These are phyloP conservation scores for Daldinia decipiens DNA, from an alignment of 495 filamentous ascomycete species.

Conservation along the genomic window DNA sequence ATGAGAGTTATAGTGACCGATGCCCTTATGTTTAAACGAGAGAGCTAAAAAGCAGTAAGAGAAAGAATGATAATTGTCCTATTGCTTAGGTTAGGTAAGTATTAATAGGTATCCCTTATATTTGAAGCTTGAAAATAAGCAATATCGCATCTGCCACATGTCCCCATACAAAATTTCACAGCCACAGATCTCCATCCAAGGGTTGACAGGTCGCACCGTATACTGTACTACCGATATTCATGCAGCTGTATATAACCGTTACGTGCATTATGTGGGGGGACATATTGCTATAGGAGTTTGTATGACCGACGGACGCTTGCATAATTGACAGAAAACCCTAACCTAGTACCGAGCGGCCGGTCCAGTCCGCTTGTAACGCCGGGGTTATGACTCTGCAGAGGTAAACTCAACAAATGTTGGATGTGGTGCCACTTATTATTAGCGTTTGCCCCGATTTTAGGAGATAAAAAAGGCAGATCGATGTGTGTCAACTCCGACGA, in stretches of 20 bases:
- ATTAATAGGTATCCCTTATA: background rate
- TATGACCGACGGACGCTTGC: background rate
- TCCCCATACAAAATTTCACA: background rate
- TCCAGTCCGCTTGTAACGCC: constrained; percentile 21
- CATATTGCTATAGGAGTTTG: background rate
- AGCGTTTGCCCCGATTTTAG: constrained; percentile 31
- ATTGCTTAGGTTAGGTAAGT: no score
- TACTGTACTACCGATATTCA: constrained; percentile 3
- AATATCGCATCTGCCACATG: background rate
- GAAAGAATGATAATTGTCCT: background rate
- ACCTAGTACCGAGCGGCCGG: constrained; percentile 24
- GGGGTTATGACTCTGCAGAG: background rate
- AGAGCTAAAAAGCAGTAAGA: background rate
- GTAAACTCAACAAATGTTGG: constrained; percentile 12
- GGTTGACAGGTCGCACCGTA: constrained; percentile 1
- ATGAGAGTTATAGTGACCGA: background rate
- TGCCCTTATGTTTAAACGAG: background rate
- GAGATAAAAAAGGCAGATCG: constrained; percentile 22
- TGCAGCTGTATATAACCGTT: constrained; percentile 5
- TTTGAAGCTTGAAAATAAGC: constrained; percentile 2
- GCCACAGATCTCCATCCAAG: background rate
- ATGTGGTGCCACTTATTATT: constrained; percentile 24
- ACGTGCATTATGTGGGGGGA: constrained; percentile 1
- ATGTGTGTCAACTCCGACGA: constrained; percentile 1
- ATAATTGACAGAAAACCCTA: constrained; percentile 12